Conservation (phyloP, 2,329 filamentous ascomycete genomes). For the Macrophomina pseudophaseolina region DNA sequence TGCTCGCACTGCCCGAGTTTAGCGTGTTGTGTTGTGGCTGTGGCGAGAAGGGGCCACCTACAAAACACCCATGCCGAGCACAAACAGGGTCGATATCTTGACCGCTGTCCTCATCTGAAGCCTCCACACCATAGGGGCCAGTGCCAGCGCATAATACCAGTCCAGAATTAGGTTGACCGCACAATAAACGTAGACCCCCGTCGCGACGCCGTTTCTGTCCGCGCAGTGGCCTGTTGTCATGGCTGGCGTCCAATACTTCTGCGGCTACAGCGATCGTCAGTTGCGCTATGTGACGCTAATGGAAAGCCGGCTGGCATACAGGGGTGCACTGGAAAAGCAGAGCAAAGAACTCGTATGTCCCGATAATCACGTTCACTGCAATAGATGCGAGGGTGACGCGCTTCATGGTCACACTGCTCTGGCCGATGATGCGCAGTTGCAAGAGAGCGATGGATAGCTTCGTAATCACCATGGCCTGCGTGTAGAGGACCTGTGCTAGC, state of each 20-base stretch:
- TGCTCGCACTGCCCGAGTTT: not conserved
- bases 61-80: conserved; percentile 6
- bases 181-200: conserved; percentile 16
- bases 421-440: conserved; percentile 21
- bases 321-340: conserved; percentile 16
- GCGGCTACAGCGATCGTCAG: not conserved
- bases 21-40: not conserved
- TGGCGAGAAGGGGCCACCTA: not conserved
- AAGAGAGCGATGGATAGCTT: conserved; percentile 17
- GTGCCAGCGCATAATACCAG: conserved; percentile 17
- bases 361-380: conserved; percentile 13
- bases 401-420: not conserved
- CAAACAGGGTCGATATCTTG: conserved; percentile 2
- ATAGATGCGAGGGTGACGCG: conserved; percentile 2
- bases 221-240: not conserved
- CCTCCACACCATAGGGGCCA: conserved; percentile 17
- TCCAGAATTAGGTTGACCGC: conserved; percentile 5
- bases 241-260: conserved; percentile 7
- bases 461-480: not conserved
- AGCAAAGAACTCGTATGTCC: conserved; percentile 10
- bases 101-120: conserved; percentile 8
- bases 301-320: not conserved
- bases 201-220: not conserved
- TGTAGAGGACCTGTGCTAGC: conserved; percentile 2
- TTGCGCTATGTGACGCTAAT: not conserved